Percentiles rank a stretch among this genome's conserved stretches.
phyloP scores from a whole-genome alignment of 1,284 basidiomycete genomes.

The Fomitopsis schrenkii region DNA sequence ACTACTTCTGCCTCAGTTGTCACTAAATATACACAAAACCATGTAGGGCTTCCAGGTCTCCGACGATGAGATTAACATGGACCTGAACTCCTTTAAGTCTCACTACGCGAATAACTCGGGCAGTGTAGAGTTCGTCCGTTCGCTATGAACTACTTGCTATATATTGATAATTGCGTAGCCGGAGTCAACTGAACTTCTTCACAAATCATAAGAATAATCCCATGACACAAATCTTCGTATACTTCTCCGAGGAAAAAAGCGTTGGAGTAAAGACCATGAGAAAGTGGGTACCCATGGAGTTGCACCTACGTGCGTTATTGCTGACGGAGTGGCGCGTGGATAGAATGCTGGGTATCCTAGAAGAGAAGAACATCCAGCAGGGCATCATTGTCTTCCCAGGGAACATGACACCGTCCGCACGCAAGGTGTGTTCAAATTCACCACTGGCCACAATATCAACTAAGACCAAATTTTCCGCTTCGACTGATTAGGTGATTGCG shows the following conservation, averaged over 20 bases:
- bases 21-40: conserved; percentile 1
- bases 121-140: conserved; percentile 51
- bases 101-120: conserved; percentile 63
- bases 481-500: conserved; percentile 67
- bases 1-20: background rate
- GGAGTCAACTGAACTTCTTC: conserved; percentile 85
- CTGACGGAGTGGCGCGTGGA: background rate
- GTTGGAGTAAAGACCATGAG: conserved; percentile 96
- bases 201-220: conserved; percentile 69
- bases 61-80: conserved; percentile 88
- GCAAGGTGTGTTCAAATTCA: conserved; percentile 62
- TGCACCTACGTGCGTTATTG: background rate
- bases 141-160: background rate
- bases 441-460: background rate
- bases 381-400: conserved; percentile 96
- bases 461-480: background rate
- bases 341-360: conserved; percentile 84
- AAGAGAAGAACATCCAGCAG: conserved; percentile 84
- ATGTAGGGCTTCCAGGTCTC: conserved; percentile 82
- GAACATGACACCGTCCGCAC: conserved; percentile 94
- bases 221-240: conserved; percentile 86
- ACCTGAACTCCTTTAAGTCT: conserved; percentile 69
- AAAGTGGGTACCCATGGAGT: conserved; percentile 61
- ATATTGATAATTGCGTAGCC: conserved; percentile 43
- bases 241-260: conserved; percentile 89